Base-by-base conservation (phyloP, 805 yeast genomes). In the Starmerella sirachaensis region DNA sequence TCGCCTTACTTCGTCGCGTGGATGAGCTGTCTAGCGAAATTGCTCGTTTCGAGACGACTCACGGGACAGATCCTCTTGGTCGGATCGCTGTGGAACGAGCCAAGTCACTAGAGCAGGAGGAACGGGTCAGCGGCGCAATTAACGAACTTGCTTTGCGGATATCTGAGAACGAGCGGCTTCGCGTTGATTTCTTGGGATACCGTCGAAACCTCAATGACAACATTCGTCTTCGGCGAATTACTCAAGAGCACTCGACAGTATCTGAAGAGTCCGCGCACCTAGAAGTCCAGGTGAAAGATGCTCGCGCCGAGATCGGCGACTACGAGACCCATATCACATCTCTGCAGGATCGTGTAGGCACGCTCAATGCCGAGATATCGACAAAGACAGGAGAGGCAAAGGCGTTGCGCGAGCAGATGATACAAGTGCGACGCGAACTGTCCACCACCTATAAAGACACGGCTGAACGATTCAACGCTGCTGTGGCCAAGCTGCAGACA, bases 321-420 rank as follows among this genome's bases (percentile, higher is more conserved):
- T 11, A 19, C 16, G 27, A 27, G 9, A 25, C 12, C 20, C 21
- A 28, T 1, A 27, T 29, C 4, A 6, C 14, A 3, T 24, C 26
- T 23, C 36, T 33, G n/a, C 60, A 69, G 39, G 61, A 63, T 11
- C 53, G 60, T 25, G 72, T 74, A 35, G 66, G 80, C 12, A 59
- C 59, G 4, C 56, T 80, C 31, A 78, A 75, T 42, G 67, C 84
- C 1, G 66, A 64, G 35, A 75, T 80, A 48, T 80, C 93, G 3
- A 76, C 84, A 10, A 79, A 77, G 48, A 57, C 74, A 17, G 99
- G 98, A 16, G 97, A 88, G 56, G 69, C 82, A 28, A 76, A 75
- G 43, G 96, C 88, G 53, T 65, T 91, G 43, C 72, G 75, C 33
- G 83, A 74, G 46, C 94, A 85, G 51, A 66, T 78, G 5, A 58